Evolutionary conservation across 768 basidiomycete species (phyloP), one percentile per base, ranked within the genome.

Genomic region (Tephrocybe sp.): DNA sequence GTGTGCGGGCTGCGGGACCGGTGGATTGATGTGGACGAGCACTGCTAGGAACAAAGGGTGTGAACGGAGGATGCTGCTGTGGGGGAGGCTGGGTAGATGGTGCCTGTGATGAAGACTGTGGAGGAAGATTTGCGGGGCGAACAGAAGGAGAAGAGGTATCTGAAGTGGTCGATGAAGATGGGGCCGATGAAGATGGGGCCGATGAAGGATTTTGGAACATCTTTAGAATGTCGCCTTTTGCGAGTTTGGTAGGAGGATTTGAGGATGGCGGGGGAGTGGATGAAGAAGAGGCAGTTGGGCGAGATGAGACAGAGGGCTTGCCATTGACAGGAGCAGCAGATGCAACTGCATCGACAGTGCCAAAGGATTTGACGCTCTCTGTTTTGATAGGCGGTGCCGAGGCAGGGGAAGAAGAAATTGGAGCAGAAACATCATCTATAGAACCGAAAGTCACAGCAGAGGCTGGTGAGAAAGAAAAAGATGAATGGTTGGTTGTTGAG

Each of bases 361-460:
- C 91, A 70, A 94, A 94, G 39, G 87, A 81, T 69, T 85, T 91
- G 60, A 92, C 85, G 61, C 71, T 78, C 62, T 85, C 85, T 56
- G 82, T 74, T 73, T 84, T 87, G 63, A 83, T 77, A 57, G 73
- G 72, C 36, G 84, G 77, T 32, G 81, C 77, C 45, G 81, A 72
- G 48, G 89, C 87, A 32, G 92, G 90, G 8, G 90, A 91, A 40
- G 90, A 87, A 32, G 91, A 89, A 61, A 92, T 84, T 54, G 85
- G 78, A 47, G 89, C 84, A 52, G 77, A 70, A 58, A 77, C 79
- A 68, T 91, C 88, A 71, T 92, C 87, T 77, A 94, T 89, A 41
- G 92, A 92, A 60, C 93, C 93, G 73, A 95, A 94, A 44, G 87
- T 88, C 58, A 96, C 85, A 46, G 80, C 72, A 51, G 84, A 82